phyloP scores from a whole-genome alignment of 2,329 filamentous ascomycete species.

The Trichophyton benhamiae region DNA sequence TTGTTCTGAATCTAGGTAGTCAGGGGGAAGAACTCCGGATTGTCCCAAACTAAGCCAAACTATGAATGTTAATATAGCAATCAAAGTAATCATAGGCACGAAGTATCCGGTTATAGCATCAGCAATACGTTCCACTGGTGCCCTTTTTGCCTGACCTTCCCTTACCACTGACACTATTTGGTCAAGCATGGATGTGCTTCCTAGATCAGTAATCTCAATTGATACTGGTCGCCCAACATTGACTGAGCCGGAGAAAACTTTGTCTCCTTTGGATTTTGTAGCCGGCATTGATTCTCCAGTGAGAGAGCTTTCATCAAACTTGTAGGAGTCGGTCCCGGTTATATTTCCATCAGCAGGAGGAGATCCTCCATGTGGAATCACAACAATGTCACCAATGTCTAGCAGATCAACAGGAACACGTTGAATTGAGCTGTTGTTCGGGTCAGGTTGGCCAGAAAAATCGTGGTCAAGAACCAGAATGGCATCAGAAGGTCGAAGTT shows the following conservation, averaged over 20 bases:
- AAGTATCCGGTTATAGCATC: conserved; percentile 39
- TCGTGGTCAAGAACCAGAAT: conserved; percentile 42
- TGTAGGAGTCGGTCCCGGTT: conserved; percentile 43
- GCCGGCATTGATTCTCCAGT: conserved; percentile 47
- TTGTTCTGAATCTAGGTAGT: conserved; percentile 41
- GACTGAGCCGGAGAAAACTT: conserved; percentile 37
- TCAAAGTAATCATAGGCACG: conserved; percentile 37
- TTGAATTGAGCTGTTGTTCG: conserved; percentile 17
- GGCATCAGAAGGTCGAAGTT: conserved; percentile 65
- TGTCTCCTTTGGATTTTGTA: conserved; percentile 30
- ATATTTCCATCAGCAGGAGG: conserved; percentile 71
- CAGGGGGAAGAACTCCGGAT: conserved; percentile 33
- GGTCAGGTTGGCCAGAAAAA: conserved; percentile 5
- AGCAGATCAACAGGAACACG: conserved; percentile 55
- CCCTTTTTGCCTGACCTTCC: conserved; percentile 38
- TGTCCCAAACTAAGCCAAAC: conserved; percentile 36
- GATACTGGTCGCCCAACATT: conserved; percentile 36
- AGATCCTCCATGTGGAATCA: conserved; percentile 65
- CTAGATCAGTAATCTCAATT: conserved; percentile 33
- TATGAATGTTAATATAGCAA: conserved; percentile 37
- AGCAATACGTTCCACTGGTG: conserved; percentile 37
- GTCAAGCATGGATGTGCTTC: conserved; percentile 39
- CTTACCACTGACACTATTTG: conserved; percentile 39
- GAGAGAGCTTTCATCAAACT: conserved; percentile 81
- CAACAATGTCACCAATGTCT: conserved; percentile 61